phyloP scores from a whole-genome alignment of 257 asterid genomes.

The Handroanthus guayacan region DNA sequence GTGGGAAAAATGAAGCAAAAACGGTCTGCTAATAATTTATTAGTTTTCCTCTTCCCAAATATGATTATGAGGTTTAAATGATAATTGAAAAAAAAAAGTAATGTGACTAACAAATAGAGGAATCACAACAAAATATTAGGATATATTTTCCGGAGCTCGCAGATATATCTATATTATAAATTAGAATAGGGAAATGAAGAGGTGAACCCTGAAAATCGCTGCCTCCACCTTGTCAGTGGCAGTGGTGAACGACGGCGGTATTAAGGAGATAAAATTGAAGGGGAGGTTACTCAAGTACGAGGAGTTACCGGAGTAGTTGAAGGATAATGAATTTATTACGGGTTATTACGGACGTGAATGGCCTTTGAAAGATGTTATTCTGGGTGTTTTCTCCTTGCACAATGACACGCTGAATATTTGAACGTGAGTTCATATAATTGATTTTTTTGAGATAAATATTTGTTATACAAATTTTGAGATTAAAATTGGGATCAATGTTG shows the following conservation, averaged over 20 bases:
- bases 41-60: too few species aligned
- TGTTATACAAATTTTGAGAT: not conserved
- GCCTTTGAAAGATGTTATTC: constrained; percentile 73
- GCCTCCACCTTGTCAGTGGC: constrained; percentile 27
- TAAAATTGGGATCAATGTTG: not conserved
- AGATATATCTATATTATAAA: not conserved
- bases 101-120: too few species aligned
- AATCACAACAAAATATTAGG: too few species aligned
- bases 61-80: too few species aligned
- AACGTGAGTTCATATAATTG: constrained; percentile 61
- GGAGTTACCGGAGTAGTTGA: constrained; percentile 80
- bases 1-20: too few species aligned
- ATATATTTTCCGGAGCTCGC: not conserved
- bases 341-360: constrained; percentile 89
- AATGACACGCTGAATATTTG: constrained; percentile 91
- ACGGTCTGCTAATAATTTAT: too few species aligned
- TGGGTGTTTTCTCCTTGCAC: constrained; percentile 85
- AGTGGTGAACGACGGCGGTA: constrained; percentile 29
- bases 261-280: constrained; percentile 35
- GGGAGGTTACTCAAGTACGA: constrained; percentile 66
- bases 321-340: constrained; percentile 83
- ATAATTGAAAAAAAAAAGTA: too few species aligned
- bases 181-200: constrained; percentile 42
- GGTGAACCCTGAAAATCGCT: constrained; percentile 39
- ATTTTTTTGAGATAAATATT: not conserved